These are phyloP conservation scores for Pythium apleroticum DNA, from an alignment of 352 stramenopile species.

Conservation along the genomic window DNA sequence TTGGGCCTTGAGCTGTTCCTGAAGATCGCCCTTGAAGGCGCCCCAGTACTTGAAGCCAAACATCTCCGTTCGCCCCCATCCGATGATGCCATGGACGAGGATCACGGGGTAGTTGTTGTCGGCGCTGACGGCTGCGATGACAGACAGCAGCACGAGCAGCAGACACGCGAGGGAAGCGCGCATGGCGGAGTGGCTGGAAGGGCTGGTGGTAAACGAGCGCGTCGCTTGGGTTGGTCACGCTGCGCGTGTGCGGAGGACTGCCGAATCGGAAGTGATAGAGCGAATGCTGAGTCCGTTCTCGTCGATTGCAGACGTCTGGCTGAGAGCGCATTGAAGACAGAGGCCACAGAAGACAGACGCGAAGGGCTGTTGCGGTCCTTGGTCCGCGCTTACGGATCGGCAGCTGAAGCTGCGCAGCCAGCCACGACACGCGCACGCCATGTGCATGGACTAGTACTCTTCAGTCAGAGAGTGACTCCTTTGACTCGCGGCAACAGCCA, in stretches of 20 bases:
- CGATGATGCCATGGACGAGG: conserved; percentile 32
- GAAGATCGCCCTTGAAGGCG: conserved; percentile 23
- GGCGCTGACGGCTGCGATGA: neutral
- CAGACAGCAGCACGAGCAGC: neutral
- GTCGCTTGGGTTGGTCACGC: neutral
- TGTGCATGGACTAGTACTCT: no score
- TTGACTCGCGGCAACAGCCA: no score
- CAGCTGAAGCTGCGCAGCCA: no score
- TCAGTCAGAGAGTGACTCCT: no score
- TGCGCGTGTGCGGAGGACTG: neutral
- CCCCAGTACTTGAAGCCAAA: conserved; percentile 31
- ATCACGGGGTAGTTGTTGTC: conserved; percentile 31
- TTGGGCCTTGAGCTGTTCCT: conserved; percentile 31
- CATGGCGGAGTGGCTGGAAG: neutral
- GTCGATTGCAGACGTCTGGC: no score
- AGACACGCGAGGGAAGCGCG: neutral
- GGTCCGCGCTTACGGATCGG: no score
- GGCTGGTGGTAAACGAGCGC: neutral
- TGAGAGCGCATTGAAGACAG: no score
- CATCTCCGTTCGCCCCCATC: conserved; percentile 28
- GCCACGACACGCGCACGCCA: no score
- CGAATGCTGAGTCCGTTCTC: no score
- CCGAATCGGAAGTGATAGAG: no score
- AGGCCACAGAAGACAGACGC: no score
- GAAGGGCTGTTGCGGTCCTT: no score